phyloP scores from a whole-genome alignment of 23 red algal genomes.

The Pyropia haitanensis region DNA sequence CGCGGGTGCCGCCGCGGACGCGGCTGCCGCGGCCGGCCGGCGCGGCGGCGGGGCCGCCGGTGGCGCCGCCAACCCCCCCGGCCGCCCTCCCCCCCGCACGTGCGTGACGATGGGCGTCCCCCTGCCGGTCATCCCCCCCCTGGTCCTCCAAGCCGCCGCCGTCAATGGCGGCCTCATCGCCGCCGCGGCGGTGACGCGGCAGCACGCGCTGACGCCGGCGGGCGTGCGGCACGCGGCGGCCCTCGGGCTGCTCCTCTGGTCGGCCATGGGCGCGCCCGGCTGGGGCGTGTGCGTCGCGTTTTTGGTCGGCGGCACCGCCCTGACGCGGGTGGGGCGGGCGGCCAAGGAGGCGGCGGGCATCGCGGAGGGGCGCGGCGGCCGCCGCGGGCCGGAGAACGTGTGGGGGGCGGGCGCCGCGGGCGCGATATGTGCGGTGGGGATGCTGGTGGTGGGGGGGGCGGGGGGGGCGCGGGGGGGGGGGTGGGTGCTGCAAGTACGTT shows the following conservation, averaged over 20 bases:
- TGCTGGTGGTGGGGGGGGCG: neutral
- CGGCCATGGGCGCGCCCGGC: constrained; percentile 28
- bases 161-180: constrained; percentile 24
- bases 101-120: neutral
- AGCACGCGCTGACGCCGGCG: constrained; percentile 35
- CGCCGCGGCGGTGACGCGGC: neutral
- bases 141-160: constrained; percentile 6
- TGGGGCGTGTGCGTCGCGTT: constrained; percentile 64
- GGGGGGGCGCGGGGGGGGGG: neutral
- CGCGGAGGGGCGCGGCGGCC: constrained; percentile 73
- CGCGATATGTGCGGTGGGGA: constrained; percentile 35
- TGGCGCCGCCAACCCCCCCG: too few species aligned
- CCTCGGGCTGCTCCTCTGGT: constrained; percentile 66
- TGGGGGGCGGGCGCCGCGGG: constrained; percentile 79
- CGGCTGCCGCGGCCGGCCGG: too few species aligned
- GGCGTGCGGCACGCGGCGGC: constrained; percentile 66
- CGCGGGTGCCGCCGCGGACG: too few species aligned
- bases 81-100: too few species aligned
- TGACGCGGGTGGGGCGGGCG: constrained; percentile 33
- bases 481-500: too few species aligned
- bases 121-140: neutral
- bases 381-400: constrained; percentile 93
- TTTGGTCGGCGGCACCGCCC: constrained; percentile 54
- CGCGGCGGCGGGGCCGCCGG: too few species aligned
- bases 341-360: constrained; percentile 67